Evolutionary conservation across 768 basidiomycete species (phyloP).

Genomic region (Gloeostereum incarnatum): DNA sequence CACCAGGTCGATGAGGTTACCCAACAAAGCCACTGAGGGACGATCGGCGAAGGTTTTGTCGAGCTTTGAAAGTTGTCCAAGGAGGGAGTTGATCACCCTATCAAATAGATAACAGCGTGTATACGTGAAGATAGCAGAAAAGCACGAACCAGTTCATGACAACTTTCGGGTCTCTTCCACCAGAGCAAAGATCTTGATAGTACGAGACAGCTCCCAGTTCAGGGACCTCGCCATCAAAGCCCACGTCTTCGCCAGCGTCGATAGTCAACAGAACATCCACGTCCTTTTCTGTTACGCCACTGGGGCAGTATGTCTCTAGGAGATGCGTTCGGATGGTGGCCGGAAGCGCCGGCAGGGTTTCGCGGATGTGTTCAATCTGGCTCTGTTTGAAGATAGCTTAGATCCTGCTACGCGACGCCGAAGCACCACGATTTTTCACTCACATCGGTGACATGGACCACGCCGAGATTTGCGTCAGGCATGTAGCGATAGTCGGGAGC

Average conservation of each 20-base stretch:
- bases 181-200: constrained; percentile 64
- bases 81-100: constrained; percentile 85
- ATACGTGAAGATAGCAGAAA: constrained; percentile 7
- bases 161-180: constrained; percentile 50
- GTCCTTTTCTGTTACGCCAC: constrained; percentile 54
- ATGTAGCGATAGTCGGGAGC: constrained; percentile 96
- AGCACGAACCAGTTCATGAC: constrained; percentile 76
- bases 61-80: constrained; percentile 63
- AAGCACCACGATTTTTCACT: constrained; percentile 5
- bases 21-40: constrained; percentile 51
- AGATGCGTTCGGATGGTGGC: constrained; percentile 51
- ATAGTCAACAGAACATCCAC: constrained; percentile 68
- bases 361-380: constrained; percentile 45
- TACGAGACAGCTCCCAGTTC: constrained; percentile 54
- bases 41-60: constrained; percentile 49
- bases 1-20: constrained; percentile 72
- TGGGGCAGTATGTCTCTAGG: constrained; percentile 25
- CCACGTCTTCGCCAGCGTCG: constrained; percentile 55
- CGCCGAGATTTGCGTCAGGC: constrained; percentile 92
- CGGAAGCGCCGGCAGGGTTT: constrained; percentile 70
- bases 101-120: constrained; percentile 2
- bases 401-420: no score
- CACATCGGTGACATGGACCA: constrained; percentile 50
- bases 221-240: constrained; percentile 43
- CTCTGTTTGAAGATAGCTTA: constrained; percentile 37